These are phyloP conservation scores for Saturnispora hagleri DNA, from an alignment of 805 yeast genomes.

Conservation along the genomic window DNA sequence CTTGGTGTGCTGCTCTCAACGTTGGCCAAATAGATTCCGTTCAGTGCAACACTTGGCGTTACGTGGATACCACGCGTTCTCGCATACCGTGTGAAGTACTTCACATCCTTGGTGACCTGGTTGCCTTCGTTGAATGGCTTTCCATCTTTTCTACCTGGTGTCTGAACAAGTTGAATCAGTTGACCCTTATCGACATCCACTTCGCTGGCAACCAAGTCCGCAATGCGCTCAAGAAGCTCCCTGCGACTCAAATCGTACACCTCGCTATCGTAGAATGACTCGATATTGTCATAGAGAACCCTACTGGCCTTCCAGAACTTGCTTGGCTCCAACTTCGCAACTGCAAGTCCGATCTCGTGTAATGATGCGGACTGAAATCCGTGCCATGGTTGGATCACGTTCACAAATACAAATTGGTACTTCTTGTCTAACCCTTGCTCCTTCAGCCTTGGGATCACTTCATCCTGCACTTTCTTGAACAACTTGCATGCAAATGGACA, in stretches of 20 bases:
- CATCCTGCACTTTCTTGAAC: slow-evolving; percentile 44
- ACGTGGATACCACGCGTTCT: slow-evolving; percentile 76
- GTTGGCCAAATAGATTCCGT: slow-evolving; percentile 51
- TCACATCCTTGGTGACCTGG: slow-evolving; percentile 49
- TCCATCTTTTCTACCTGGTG: slow-evolving; percentile 19
- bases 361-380: slow-evolving; percentile 51
- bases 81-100: slow-evolving; percentile 62
- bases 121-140: slow-evolving; percentile 48
- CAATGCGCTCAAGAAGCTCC: slow-evolving; percentile 45
- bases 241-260: slow-evolving; percentile 45
- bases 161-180: slow-evolving; percentile 19
- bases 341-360: slow-evolving; percentile 66
- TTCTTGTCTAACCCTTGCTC: slow-evolving; percentile 34
- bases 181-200: slow-evolving; percentile 18
- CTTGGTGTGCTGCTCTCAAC: slow-evolving; percentile 56
- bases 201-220: slow-evolving; percentile 33
- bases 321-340: slow-evolving; percentile 46
- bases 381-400: slow-evolving; percentile 90
- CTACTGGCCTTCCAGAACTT: slow-evolving; percentile 50
- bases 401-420: slow-evolving; percentile 54
- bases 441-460: slow-evolving; percentile 45
- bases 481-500: slow-evolving; percentile 69
- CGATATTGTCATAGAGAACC: slow-evolving; percentile 47
- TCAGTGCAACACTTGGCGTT: slow-evolving; percentile 70
- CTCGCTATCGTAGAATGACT: slow-evolving; percentile 52